Percentiles rank a stretch among this genome's conserved stretches.
These are phyloP conservation scores for Monosporascus sp. DNA, from an alignment of 2,329 filamentous ascomycete species.

Conservation along the genomic window DNA sequence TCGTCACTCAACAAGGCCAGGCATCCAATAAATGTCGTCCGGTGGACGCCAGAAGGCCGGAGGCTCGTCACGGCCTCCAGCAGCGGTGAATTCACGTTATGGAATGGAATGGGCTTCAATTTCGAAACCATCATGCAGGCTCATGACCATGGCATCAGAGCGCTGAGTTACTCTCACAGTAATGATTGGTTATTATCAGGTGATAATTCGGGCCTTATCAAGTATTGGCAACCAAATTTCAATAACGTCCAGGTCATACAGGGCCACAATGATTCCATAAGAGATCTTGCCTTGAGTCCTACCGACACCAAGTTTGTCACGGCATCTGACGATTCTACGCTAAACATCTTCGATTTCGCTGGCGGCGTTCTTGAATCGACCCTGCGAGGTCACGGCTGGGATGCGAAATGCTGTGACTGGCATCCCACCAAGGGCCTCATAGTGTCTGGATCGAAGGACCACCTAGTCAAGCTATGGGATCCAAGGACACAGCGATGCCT, in stretches of 20 bases:
- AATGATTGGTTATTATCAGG: conserved; percentile 96
- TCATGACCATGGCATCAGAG: conserved; percentile 82
- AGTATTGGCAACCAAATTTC: conserved; percentile 99
- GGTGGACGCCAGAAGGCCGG: conserved; percentile 95
- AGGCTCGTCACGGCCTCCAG: conserved; percentile 88
- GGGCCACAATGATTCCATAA: conserved; percentile 82
- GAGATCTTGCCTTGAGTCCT: conserved; percentile 88
- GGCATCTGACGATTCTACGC: conserved; percentile 84
- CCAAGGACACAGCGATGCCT: conserved; percentile 86
- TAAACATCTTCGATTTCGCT: conserved; percentile 97
- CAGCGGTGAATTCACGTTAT: conserved; percentile 95
- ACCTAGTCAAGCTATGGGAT: conserved; percentile 97
- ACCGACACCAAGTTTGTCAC: conserved; percentile 96
- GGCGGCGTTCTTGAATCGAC: conserved; percentile 77
- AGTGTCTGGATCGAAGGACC: conserved; percentile 95
- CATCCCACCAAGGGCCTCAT: conserved; percentile 91
- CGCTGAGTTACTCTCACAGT: conserved; percentile 84
- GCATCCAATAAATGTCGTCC: conserved; percentile 92
- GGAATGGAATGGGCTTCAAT: conserved; percentile 99
- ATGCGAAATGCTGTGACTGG: conserved; percentile 96
- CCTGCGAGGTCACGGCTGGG: conserved; percentile 93
- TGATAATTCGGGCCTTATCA: conserved; percentile 91
- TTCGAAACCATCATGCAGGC: conserved; percentile 99
- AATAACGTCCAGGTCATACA: conserved; percentile 96
- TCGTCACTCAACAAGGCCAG: conserved; percentile 99